Evolutionary conservation across 2,329 filamentous ascomycete species (phyloP), one percentile per base, ranked within the genome.

Genomic region (Cercospora janseana): DNA sequence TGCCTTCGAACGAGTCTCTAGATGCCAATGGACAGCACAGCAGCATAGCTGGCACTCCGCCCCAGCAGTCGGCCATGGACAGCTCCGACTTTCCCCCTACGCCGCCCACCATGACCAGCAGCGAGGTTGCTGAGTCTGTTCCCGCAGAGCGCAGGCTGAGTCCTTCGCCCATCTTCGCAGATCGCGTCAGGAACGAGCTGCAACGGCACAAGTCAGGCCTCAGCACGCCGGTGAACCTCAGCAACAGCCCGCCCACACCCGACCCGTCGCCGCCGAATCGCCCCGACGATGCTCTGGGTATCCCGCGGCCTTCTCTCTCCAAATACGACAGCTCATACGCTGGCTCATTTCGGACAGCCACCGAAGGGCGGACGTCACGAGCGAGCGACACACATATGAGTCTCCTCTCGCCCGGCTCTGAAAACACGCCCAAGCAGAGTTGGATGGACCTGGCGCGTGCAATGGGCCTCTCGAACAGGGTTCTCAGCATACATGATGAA

Each of bases 311-410:
- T 21, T 15, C 42, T 12, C 52, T 63, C 34, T 27, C 38, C 31
- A 31, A 53, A n/a, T 60, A 59, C 42, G 51, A 60, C 4, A 67
- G 72, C 6, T 76, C 74, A 4, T 72, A 69, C 16, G 71, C 72
- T 24, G 73, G 75, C 20, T 75, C 73, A 0, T 76, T 75, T 58
- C 69, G 64, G 35, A 76, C 74, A 1, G 74, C 74, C 8, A 64
- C 66, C 49, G 73, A 75, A 57, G 69, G 71, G 4, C 66, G 66
- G 18, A 47, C 44, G n/a, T 34, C 61, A 8, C 64, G 62, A 44
- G 61, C 61, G 10, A 60, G 58, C 38, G 67, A 70, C 28, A 56
- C 61, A 10, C 64, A 63, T 46, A 60, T 61, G 12, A 60, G 55
- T 35, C 58, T 31, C 43, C 55, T 32, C 12, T 37, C 51, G 6